Percentiles rank a stretch among this genome's conserved stretches.
phyloP scores from a whole-genome alignment of 192 early-diverging fungal species.

The Coemansia sp. region DNA sequence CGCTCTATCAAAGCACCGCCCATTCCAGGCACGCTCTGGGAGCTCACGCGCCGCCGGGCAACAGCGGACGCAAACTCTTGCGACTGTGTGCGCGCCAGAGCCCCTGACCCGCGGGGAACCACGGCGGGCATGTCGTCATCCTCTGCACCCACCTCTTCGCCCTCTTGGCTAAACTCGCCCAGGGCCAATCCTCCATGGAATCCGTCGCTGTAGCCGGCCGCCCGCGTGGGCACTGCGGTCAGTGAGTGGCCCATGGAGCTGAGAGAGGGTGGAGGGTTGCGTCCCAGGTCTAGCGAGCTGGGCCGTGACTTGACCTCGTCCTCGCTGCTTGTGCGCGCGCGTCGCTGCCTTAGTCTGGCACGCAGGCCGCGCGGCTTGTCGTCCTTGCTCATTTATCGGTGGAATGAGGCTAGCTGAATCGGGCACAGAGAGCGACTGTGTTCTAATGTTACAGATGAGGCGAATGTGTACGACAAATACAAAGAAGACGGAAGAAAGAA shows the following conservation, averaged over 20 bases:
- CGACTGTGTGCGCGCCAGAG: conserved; percentile 24
- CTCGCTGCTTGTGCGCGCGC: conserved; percentile 37
- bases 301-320: conserved; percentile 41
- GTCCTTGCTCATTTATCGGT: conserved; percentile 25
- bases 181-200: conserved; percentile 30
- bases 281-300: conserved; percentile 34
- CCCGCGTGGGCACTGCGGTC: conserved; percentile 26
- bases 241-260: conserved; percentile 25
- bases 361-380: conserved; percentile 44
- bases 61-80: conserved; percentile 3
- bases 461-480: no score
- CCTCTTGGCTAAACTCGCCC: conserved; percentile 40
- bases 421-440: no score
- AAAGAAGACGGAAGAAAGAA: no score
- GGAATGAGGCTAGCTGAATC: not conserved
- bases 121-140: not conserved
- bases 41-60: conserved; percentile 18
- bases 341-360: conserved; percentile 42
- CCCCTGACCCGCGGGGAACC: conserved; percentile 16
- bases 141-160: conserved; percentile 26
- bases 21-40: conserved; percentile 38
- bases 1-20: not conserved
- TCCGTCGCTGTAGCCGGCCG: conserved; percentile 7
- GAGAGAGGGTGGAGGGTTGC: conserved; percentile 14
- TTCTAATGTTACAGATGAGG: no score